phyloP scores from a whole-genome alignment of 2,329 filamentous ascomycete genomes.

The Alternaria sp. region DNA sequence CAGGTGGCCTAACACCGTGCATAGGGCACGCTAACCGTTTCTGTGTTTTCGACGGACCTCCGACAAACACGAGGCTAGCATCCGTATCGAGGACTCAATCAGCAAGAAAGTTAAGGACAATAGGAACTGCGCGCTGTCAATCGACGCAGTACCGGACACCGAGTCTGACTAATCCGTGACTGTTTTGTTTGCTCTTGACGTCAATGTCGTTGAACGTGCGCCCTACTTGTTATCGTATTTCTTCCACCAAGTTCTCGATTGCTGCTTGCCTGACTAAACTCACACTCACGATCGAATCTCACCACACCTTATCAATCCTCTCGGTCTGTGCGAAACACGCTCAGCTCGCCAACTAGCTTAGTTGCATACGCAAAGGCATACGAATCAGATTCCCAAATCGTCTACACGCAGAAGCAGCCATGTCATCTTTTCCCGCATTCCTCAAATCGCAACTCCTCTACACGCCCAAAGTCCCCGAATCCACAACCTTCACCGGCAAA shows the following conservation, averaged over 20 bases:
- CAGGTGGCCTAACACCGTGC: neutral
- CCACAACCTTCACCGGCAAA: conserved; percentile 26
- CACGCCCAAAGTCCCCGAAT: conserved; percentile 5
- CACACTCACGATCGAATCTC: neutral
- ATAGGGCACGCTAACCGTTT: neutral
- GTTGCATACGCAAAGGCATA: too few relatives aligned
- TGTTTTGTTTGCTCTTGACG: neutral
- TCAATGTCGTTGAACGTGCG: neutral
- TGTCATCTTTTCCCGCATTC: conserved; percentile 10
- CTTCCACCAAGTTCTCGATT: neutral
- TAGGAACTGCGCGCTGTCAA: neutral
- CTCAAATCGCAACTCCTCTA: conserved; percentile 8
- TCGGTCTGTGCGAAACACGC: too few relatives aligned
- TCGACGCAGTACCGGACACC: neutral
- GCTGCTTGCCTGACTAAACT: neutral
- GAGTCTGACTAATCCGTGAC: neutral
- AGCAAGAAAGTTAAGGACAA: neutral
- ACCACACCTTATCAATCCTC: neutral
- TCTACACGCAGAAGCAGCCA: neutral
- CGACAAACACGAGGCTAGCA: neutral
- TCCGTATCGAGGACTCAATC: neutral
- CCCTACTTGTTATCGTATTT: neutral
- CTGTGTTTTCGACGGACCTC: conserved; percentile 3
- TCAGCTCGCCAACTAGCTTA: too few relatives aligned
- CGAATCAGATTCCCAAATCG: neutral